Base-by-base conservation (phyloP, 2,329 filamentous ascomycete genomes). In the Sarocladium oryzae region DNA sequence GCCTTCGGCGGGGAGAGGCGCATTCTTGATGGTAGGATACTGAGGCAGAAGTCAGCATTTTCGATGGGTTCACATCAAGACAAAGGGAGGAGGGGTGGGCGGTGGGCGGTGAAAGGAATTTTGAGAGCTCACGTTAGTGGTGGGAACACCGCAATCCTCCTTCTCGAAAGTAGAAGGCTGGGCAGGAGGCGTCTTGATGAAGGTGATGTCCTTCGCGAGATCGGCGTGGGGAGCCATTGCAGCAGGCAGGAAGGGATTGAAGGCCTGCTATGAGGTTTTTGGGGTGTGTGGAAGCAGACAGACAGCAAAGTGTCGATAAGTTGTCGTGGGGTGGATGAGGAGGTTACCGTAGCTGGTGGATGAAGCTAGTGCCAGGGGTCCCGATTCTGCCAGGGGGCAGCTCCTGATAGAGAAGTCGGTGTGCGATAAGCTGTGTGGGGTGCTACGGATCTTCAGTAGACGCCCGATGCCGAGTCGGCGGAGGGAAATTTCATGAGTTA, bases 1-100 rank as follows among this genome's bases (percentile, higher is more conserved):
- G 49, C 83, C 88, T 68, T 99, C 93, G 58, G 91, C 92, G 33
- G 93, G 93, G 38, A 97, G 82, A 57, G 93, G 90, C 46, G 85
- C 88, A 82, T 97, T 97, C 67, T 95, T 88, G 73, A 97, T 97
- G 55, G 89, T 95, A 64, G 54, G 58, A 53, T 56, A 65, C 66
- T 67, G 50, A 4, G 26, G 18, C 6, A 18, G n/a, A 9, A 21
- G 26, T 48, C 43, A 48, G 43, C 18, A 28, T 37, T 32, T 3
- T 7, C 11, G 10, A 41, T 23, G 36, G 30, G 23, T 5, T 51
- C 35, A 38, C 6, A 20, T 23, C 30, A 43, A 50, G 20, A n/a
- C n/a, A n/a, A n/a, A n/a, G n/a, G n/a, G 20, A 11, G 7, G 35
- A 41, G 38, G 36, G 32, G 30, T n/a, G 52, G 30, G 24, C 37